A percentile compares a stretch with the other conserved stretches of the same genome.
phyloP scores from a whole-genome alignment of 768 basidiomycete genomes.

The Leccinum ochraceum region DNA sequence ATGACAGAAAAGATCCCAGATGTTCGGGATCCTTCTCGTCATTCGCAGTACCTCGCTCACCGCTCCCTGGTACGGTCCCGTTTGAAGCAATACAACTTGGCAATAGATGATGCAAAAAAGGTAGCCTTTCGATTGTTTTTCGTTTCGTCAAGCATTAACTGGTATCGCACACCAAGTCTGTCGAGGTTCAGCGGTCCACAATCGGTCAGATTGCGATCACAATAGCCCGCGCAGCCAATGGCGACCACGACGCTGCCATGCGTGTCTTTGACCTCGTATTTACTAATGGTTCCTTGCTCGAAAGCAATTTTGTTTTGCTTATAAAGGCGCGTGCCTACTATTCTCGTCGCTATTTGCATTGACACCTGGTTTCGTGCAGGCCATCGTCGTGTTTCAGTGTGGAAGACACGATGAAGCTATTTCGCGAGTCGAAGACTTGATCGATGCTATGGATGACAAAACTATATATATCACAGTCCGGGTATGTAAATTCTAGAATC shows the following conservation, averaged over 20 bases:
- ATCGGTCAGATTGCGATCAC: slow-evolving; percentile 13
- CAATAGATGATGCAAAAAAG: slow-evolving; percentile 5
- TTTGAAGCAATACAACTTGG: not conserved
- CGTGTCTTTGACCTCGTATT: slow-evolving; percentile 13
- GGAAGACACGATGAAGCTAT: not conserved
- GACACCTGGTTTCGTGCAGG: not conserved
- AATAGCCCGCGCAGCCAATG: not conserved
- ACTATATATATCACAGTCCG: too few species aligned
- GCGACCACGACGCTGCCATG: slow-evolving; percentile 3
- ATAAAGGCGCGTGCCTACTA: slow-evolving; percentile 6
- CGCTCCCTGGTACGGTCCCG: not conserved
- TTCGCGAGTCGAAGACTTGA: too few species aligned
- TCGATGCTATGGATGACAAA: too few species aligned
- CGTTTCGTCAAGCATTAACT: not conserved
- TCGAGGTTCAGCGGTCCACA: slow-evolving; percentile 2
- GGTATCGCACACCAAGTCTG: not conserved
- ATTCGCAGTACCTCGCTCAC: not conserved
- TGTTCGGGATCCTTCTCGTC: not conserved
- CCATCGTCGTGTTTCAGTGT: slow-evolving; percentile 8
- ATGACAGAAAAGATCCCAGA: not conserved
- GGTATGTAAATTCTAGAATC: too few species aligned
- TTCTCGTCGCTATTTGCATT: not conserved
- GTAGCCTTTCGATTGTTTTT: not conserved
- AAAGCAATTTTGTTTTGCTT: slow-evolving; percentile 9
- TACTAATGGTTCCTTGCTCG: not conserved